Conservation (phyloP, 108 stramenopile genomes). For the Nitzschia sp. region DNA sequence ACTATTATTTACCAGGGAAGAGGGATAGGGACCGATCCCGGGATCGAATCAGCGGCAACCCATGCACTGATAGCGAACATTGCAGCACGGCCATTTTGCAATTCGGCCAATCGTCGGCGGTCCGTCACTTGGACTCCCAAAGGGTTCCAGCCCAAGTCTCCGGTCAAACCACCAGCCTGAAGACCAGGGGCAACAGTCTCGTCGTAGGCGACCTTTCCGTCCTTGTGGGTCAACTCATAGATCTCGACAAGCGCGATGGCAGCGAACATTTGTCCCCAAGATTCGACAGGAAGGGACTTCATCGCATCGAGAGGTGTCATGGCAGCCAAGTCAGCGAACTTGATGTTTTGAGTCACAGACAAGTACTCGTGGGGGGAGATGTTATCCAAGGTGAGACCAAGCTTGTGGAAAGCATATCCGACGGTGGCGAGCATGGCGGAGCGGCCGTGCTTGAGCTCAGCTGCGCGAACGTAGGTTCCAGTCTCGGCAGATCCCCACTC, state of each 20-base stretch:
- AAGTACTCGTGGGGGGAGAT: slow-evolving; percentile 70
- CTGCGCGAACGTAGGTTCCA: slow-evolving; percentile 57
- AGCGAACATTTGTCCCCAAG: slow-evolving; percentile 61
- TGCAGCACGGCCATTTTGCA: slow-evolving; percentile 74
- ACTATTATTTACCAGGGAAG: slow-evolving; percentile 47
- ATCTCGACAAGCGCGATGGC: slow-evolving; percentile 59
- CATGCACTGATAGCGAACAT: slow-evolving; percentile 72
- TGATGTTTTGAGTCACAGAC: slow-evolving; percentile 47
- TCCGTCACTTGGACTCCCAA: slow-evolving; percentile 52
- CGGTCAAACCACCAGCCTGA: slow-evolving; percentile 59
- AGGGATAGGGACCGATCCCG: slow-evolving; percentile 60
- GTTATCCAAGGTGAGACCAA: slow-evolving; percentile 59
- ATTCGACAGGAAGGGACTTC: slow-evolving; percentile 54
- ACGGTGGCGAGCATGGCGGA: slow-evolving; percentile 67
- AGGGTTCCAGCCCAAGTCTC: slow-evolving; percentile 67
- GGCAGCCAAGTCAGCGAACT: slow-evolving; percentile 66
- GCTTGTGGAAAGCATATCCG: slow-evolving; percentile 67
- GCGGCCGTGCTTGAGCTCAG: slow-evolving; percentile 75
- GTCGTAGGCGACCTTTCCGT: slow-evolving; percentile 48
- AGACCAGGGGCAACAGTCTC: slow-evolving; percentile 58
- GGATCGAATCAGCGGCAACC: slow-evolving; percentile 53
- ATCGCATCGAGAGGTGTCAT: slow-evolving; percentile 62
- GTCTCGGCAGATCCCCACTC: slow-evolving; percentile 60
- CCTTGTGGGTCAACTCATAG: slow-evolving; percentile 64
- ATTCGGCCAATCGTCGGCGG: slow-evolving; percentile 45